Evolutionary conservation across 2,329 filamentous ascomycete species (phyloP).

Genomic region (Fusarium sp.): DNA sequence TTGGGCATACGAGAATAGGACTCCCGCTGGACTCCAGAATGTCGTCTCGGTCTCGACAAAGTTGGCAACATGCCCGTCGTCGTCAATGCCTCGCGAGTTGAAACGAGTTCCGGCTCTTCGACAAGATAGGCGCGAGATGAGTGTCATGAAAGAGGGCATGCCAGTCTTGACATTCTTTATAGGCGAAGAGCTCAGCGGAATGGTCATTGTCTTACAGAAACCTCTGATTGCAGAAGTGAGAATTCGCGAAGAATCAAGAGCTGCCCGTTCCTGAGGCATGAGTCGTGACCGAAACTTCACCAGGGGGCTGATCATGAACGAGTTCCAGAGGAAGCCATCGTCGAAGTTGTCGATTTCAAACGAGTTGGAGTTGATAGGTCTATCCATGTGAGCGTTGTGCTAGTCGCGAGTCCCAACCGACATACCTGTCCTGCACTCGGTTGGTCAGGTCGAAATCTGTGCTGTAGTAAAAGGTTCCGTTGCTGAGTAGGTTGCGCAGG

Average conservation of each 20-base stretch:
- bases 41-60: conserved; percentile 98
- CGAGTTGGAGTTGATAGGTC: conserved; percentile 78
- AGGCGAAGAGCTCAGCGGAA: conserved; percentile 82
- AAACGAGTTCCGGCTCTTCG: conserved; percentile 93
- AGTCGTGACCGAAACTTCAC: conserved; percentile 89
- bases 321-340: conserved; percentile 95
- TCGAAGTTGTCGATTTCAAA: conserved; percentile 96
- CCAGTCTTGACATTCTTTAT: conserved; percentile 74
- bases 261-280: conserved; percentile 77
- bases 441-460: conserved; percentile 98
- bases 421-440: conserved; percentile 85
- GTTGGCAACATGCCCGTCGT: conserved; percentile 97
- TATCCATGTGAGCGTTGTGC: conserved; percentile 49
- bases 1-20: conserved; percentile 94
- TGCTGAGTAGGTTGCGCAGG: conserved; percentile 89
- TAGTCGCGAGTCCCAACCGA: not conserved
- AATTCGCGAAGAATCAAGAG: conserved; percentile 87
- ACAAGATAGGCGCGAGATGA: conserved; percentile 93
- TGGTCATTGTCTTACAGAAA: conserved; percentile 87
- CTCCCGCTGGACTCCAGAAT: conserved; percentile 82
- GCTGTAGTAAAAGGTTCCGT: conserved; percentile 97
- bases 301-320: conserved; percentile 95
- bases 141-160: conserved; percentile 84
- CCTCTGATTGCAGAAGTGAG: conserved; percentile 94
- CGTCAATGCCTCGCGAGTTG: conserved; percentile 97